Base-by-base conservation (phyloP, 2,329 filamentous ascomycete genomes). In the Xylaria sp. region DNA sequence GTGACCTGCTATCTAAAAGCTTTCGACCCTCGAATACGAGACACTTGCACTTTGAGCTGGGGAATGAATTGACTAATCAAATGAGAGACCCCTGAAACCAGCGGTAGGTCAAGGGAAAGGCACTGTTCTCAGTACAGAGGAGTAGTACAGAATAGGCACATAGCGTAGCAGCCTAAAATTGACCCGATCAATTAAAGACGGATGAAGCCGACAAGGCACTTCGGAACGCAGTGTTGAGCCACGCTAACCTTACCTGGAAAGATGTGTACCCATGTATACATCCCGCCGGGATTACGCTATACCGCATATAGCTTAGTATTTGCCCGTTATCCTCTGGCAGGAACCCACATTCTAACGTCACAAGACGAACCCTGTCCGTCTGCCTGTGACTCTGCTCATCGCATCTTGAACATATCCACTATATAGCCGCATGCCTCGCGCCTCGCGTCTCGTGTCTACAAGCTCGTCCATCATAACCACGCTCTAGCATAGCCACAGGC, bases 311-410 rank as follows among this genome's bases (percentile, higher is more conserved):
- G 52, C 28, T 20, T 34, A 51, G 69, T 66, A 67, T 13, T 13
- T 34, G 63, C 61, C 61, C 57, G 34, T 63, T 75, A 74, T 66
- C 57, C 25, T 55, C 9, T 23, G 6, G 51, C 20, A n/a, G 6
- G 63, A 68, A 54, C 28, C 66, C 67, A 74, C 72, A 44, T 69
- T 65, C 65, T 51, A 68, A 74, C 72, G 72, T 74, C 72, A 74
- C 72, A 74, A 72, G 70, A 60, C 65, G 55, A 50, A 68, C 55
- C 58, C 68, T 68, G 62, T 59, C 66, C 46, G 57, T 59, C 57
- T 63, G 34, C 58, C 64, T 55, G 48, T 48, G 44, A 64, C 37
- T 52, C 50, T 20, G 8, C 34, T 66, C 51, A 57, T 46, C 39
- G 8, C 65, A 57, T 67, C 64, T 64, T 48, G 50, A 60, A 54